Evolutionary conservation across 331 rosid species (phyloP).

Genomic region (Spiraea crenata): DNA sequence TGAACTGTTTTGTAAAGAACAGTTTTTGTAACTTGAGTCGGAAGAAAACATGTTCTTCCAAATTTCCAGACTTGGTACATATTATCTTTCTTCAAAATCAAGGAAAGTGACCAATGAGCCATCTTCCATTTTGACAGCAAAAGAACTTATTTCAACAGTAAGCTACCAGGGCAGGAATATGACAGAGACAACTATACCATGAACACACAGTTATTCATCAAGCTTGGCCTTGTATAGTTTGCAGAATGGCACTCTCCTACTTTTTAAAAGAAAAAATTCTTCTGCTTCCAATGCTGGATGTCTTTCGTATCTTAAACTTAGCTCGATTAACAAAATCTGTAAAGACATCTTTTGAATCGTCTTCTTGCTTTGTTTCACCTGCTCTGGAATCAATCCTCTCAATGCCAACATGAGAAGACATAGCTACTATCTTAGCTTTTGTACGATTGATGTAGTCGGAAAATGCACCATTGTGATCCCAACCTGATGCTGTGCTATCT

Average conservation of each 20-base stretch:
- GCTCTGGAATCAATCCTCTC: conserved; percentile 11
- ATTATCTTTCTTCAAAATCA: too few species aligned
- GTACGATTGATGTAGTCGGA: conserved; percentile 27
- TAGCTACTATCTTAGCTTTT: conserved; percentile 21
- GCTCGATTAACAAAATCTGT: conserved; percentile 22
- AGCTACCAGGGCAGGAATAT: background rate
- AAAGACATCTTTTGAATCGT: conserved; percentile 14
- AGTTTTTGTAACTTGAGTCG: too few species aligned
- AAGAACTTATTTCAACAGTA: too few species aligned
- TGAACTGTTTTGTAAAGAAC: too few species aligned
- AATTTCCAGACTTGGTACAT: too few species aligned
- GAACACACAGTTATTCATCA: conserved; percentile 3
- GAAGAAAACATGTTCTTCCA: too few species aligned
- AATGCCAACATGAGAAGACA: conserved; percentile 20
- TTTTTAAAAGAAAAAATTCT: conserved; percentile 24
- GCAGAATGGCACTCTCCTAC: conserved; percentile 4
- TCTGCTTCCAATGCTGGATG: conserved; percentile 26
- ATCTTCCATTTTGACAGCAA: too few species aligned
- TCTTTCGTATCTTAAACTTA: conserved; percentile 22
- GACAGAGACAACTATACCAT: background rate
- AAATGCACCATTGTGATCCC: conserved; percentile 14
- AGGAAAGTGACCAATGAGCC: too few species aligned
- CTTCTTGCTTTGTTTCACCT: conserved; percentile 17
- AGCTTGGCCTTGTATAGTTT: background rate
- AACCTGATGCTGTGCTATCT: conserved; percentile 4